A percentile compares a stretch with the other conserved stretches of the same genome.
These are phyloP conservation scores for Prunus dulcis DNA, from an alignment of 306 rosid genomes.

Conservation along the genomic window DNA sequence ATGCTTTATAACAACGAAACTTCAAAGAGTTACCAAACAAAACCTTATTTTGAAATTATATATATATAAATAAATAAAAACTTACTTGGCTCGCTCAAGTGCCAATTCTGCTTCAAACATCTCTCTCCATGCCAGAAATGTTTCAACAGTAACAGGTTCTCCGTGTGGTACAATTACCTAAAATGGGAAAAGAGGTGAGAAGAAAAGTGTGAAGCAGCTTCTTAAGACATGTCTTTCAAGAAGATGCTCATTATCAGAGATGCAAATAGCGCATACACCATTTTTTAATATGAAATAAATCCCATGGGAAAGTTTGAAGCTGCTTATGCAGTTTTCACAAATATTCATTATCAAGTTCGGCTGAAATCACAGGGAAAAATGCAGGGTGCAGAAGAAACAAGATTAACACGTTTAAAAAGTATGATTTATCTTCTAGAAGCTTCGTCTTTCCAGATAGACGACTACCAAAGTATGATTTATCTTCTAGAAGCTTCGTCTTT, in stretches of 20 bases:
- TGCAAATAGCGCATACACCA: not conserved
- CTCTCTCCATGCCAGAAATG: conserved; percentile 97
- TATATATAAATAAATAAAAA: not conserved
- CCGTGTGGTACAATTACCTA: conserved; percentile 91
- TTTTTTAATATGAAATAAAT: not conserved
- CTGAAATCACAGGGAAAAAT: not conserved
- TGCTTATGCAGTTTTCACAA: not conserved
- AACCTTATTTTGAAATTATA: conserved; percentile 12
- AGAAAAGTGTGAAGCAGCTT: conserved; percentile 29
- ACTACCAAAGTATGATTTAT: not conserved
- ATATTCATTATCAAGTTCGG: not conserved
- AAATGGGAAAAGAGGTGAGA: conserved; percentile 2
- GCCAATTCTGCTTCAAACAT: conserved; percentile 98
- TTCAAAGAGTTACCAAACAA: not conserved
- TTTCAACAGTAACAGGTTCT: conserved; percentile 87
- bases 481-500: not conserved
- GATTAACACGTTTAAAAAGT: not conserved
- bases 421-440: not conserved
- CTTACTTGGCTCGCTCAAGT: conserved; percentile 99
- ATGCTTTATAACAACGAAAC: not conserved
- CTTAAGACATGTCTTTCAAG: conserved; percentile 1
- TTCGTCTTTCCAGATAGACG: not conserved
- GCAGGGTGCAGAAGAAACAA: not conserved
- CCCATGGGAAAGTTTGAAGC: not conserved
- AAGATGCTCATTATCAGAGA: not conserved